Evolutionary conservation across 176 grass and related monocot species (phyloP).

Genomic region (Paspalum notatum): DNA sequence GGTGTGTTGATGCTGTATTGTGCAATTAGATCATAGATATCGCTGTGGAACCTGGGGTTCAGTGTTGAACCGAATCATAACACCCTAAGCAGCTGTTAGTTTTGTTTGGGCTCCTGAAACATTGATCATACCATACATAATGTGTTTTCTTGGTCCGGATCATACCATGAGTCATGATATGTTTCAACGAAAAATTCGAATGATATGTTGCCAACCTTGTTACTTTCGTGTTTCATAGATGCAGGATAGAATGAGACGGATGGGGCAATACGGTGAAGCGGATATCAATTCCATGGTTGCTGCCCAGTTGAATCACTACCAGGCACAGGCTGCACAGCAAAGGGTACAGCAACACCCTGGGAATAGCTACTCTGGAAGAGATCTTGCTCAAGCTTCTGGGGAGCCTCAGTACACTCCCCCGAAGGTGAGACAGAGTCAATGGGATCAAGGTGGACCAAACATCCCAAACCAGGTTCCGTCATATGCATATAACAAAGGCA

Average conservation of each 20-base stretch:
- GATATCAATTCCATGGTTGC: constrained; percentile 54
- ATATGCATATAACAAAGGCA: constrained; percentile 65
- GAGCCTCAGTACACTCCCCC: constrained; percentile 53
- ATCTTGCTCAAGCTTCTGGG: constrained; percentile 47
- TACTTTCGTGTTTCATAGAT: constrained; percentile 1
- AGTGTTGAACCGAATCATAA: not conserved
- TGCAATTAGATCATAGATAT: not conserved
- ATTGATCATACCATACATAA: not conserved
- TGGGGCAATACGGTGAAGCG: constrained; percentile 62
- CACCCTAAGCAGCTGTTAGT: not conserved
- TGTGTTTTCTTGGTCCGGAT: not conserved
- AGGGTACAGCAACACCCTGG: constrained; percentile 60
- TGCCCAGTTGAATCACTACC: constrained; percentile 73
- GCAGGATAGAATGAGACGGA: constrained; percentile 61
- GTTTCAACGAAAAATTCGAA: not conserved
- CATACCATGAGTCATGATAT: not conserved
- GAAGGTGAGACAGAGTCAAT: constrained; percentile 70
- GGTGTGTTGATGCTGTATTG: not conserved
- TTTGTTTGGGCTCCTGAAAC: not conserved
- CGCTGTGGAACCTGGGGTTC: not conserved
- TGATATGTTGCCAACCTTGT: constrained; percentile 19
- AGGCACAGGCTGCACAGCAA: constrained; percentile 42
- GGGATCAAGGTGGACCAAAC: constrained; percentile 67
- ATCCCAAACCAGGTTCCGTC: constrained; percentile 41
- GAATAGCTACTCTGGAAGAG: constrained; percentile 58